Percentiles rank a stretch among this genome's conserved stretches.
These are phyloP conservation scores for Petunia hybrid DNA, from an alignment of 305 asterid species.

Conservation along the genomic window DNA sequence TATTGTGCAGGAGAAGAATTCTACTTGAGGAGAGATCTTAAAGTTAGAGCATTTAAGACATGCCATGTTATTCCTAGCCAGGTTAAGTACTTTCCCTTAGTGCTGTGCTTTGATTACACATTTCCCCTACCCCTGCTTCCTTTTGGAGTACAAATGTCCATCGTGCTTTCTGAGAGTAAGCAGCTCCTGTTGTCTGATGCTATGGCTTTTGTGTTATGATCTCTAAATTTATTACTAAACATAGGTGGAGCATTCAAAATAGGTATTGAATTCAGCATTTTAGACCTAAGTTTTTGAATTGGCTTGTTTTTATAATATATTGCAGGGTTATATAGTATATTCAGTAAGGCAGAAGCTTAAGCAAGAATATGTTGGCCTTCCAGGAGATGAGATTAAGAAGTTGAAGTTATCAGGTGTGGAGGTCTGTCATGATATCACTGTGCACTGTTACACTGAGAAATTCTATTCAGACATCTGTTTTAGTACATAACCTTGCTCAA, in stretches of 20 bases:
- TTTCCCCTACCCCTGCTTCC: neutral
- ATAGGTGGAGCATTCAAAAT: too few species aligned
- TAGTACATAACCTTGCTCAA: neutral
- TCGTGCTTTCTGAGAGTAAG: neutral
- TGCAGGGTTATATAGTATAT: slow-evolving; percentile 85
- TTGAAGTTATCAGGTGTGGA: slow-evolving; percentile 82
- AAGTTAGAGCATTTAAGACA: slow-evolving; percentile 86
- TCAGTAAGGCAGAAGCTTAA: slow-evolving; percentile 84
- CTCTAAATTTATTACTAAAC: slow-evolving; percentile 28
- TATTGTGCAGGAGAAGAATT: slow-evolving; percentile 81
- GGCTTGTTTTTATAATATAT: slow-evolving; percentile 27
- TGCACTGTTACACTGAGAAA: neutral
- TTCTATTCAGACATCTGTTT: neutral
- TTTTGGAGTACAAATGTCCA: slow-evolving; percentile 1
- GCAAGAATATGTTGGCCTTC: slow-evolving; percentile 74
- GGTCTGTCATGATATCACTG: slow-evolving; percentile 53
- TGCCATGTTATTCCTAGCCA: slow-evolving; percentile 93
- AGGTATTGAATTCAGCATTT: too few species aligned
- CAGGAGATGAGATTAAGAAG: slow-evolving; percentile 69
- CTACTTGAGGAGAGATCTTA: slow-evolving; percentile 72
- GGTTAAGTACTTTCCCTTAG: slow-evolving; percentile 50
- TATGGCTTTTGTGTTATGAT: slow-evolving; percentile 4
- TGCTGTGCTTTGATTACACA: neutral
- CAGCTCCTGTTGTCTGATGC: neutral
- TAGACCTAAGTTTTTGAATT: neutral